These are phyloP conservation scores for Aspergillus sclerotiicarbonarius DNA, from an alignment of 495 filamentous ascomycete species.

Conservation along the genomic window DNA sequence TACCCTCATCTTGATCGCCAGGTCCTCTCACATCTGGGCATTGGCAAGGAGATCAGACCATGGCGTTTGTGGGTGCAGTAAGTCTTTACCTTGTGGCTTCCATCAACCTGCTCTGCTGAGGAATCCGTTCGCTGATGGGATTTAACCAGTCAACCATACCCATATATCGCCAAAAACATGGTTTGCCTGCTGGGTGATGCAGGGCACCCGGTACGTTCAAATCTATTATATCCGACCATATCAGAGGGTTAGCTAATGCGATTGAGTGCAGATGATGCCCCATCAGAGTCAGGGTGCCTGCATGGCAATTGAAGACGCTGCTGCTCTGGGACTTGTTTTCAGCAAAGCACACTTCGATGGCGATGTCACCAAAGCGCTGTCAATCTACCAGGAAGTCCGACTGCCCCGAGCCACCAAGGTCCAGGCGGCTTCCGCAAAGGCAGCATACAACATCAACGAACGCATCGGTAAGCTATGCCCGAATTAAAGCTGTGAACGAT, in stretches of 20 bases:
- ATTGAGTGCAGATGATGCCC: constrained; percentile 42
- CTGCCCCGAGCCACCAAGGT: constrained; percentile 43
- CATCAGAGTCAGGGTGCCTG: constrained; percentile 52
- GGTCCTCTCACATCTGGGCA: constrained; percentile 37
- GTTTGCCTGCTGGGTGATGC: constrained; percentile 43
- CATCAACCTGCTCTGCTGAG: neutral
- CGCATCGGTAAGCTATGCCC: constrained; percentile 39
- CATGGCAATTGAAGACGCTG: constrained; percentile 52
- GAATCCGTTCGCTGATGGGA: constrained; percentile 12
- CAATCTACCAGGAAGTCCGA: constrained; percentile 45
- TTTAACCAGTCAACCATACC: constrained; percentile 35
- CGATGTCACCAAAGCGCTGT: constrained; percentile 37
- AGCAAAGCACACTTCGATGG: constrained; percentile 38
- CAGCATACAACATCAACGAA: constrained; percentile 50
- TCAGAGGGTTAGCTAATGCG: neutral
- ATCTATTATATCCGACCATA: neutral
- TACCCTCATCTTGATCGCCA: constrained; percentile 44
- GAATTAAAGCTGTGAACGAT: neutral
- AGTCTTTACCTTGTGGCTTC: constrained; percentile 1
- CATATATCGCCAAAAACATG: constrained; percentile 28
- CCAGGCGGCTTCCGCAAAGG: constrained; percentile 44
- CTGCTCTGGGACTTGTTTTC: constrained; percentile 47
- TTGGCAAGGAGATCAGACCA: constrained; percentile 45
- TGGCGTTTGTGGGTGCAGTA: constrained; percentile 51
- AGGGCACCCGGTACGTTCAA: constrained; percentile 30